Base-by-base conservation (phyloP, 345 rosid genomes). In the Murraya paniculata region DNA sequence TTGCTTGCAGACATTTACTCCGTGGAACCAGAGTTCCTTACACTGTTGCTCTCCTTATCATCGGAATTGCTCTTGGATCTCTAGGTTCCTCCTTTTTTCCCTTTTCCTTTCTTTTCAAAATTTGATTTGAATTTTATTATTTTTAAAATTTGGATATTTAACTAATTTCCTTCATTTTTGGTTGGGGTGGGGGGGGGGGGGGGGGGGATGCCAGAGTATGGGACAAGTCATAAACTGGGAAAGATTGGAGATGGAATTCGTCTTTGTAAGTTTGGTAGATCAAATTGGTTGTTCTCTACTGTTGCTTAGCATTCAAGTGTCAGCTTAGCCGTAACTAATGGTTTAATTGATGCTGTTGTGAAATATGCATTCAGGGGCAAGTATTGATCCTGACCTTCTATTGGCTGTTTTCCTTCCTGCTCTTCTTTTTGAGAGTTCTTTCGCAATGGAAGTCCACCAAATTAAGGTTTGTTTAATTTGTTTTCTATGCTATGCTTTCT, bases 351-450 rank as follows among this genome's bases (percentile, higher is more conserved):
- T 74, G 39, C 24, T 64, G 53, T 61, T 78, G 66, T 70, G 58
- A 59, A 11, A 45, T 45, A 65, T 66, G 55, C 10, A 10, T 88
- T 76, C 84, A 96, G 99, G 99, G 99, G 89, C 97, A 24, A 77
- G 24, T 0, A 96, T 96, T 62, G 87, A 96, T 78, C 98, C 98
- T 18, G 89, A 92, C 45, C 98, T 94, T 79, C 84, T 96, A 30
- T 81, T 96, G 84, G 98, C 98, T 55, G 95, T 96, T 61, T 94
- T 96, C 81, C 98, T 96, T 82, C 99, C 99, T 21, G 95, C 99
- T 45, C 95, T 96, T 80, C 95, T 96, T 76, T 96, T 94, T 33
- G 98, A 96, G 88, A 96, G 98, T 84, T 86, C 99, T 33, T 96
- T 96, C 78, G 86, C 98, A 0, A 94, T 94, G 99, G 97, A 96